Conservation (phyloP, 345 rosid species). For the Lumnitzera racemosa region DNA sequence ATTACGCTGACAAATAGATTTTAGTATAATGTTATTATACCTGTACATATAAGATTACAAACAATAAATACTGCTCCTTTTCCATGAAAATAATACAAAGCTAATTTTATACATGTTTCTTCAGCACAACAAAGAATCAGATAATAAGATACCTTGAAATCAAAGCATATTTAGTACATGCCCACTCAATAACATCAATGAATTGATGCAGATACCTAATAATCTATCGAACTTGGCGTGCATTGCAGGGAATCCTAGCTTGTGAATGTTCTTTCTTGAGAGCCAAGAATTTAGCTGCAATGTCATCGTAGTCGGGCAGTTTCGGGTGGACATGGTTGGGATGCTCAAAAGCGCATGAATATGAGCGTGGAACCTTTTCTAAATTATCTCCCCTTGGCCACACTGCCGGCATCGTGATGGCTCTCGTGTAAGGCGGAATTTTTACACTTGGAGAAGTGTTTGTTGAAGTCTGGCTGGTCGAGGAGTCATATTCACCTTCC, state of each 20-base stretch:
- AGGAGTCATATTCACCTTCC: slow-evolving; percentile 7
- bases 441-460: neutral
- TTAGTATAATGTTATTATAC: no score
- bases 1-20: no score
- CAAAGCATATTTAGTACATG: no score
- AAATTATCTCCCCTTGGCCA: slow-evolving; percentile 14
- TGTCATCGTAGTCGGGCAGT: slow-evolving; percentile 79
- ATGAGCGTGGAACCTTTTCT: slow-evolving; percentile 19
- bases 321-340: slow-evolving; percentile 80
- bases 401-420: slow-evolving; percentile 52
- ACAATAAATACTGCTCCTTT: no score
- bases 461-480: slow-evolving; percentile 2
- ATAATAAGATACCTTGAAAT: no score
- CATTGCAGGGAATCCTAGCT: neutral
- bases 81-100: no score
- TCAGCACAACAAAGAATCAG: no score
- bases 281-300: slow-evolving; percentile 56
- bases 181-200: no score
- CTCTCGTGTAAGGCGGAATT: slow-evolving; percentile 28
- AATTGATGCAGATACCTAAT: no score
- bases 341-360: slow-evolving; percentile 30
- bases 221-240: no score
- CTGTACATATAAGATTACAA: no score
- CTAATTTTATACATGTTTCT: no score
- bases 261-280: slow-evolving; percentile 42